These are phyloP conservation scores for Cupressus sempervirens DNA, from an alignment of 75 land plant genomes.

Conservation along the genomic window DNA sequence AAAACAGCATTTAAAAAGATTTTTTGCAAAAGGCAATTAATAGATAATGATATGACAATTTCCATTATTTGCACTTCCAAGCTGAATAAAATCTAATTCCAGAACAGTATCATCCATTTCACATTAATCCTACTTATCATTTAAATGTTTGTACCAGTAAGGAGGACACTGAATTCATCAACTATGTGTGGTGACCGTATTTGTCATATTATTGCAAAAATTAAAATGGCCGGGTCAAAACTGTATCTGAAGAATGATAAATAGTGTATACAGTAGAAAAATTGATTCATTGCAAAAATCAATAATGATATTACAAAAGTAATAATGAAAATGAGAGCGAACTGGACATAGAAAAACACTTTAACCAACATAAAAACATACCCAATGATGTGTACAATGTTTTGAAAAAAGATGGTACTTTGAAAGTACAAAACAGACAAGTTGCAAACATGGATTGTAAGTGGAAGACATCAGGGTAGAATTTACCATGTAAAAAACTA, in stretches of 20 bases:
- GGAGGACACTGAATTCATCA: not conserved
- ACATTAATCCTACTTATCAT: not conserved
- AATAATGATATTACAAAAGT: not conserved
- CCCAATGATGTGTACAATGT: no score
- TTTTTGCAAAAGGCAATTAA: not conserved
- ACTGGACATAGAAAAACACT: not conserved
- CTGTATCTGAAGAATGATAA: not conserved
- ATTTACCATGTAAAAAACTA: no score
- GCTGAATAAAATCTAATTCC: not conserved
- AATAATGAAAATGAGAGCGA: not conserved
- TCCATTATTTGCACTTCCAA: not conserved
- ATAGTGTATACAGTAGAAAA: not conserved
- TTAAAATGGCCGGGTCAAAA: not conserved
- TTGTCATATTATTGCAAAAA: not conserved
- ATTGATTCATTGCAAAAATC: not conserved
- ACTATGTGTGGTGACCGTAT: not conserved
- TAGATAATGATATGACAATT: not conserved
- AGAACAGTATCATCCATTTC: not conserved
- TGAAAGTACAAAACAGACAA: not conserved
- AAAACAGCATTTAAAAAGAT: not conserved
- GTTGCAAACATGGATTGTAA: not conserved
- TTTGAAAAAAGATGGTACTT: not conserved
- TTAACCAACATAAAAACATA: not conserved
- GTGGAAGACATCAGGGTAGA: not conserved
- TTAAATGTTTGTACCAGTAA: not conserved